Evolutionary conservation across 106 monocot genomes (phyloP), one percentile per base, ranked within the genome.

Genomic region (Iris macrosiphon): DNA sequence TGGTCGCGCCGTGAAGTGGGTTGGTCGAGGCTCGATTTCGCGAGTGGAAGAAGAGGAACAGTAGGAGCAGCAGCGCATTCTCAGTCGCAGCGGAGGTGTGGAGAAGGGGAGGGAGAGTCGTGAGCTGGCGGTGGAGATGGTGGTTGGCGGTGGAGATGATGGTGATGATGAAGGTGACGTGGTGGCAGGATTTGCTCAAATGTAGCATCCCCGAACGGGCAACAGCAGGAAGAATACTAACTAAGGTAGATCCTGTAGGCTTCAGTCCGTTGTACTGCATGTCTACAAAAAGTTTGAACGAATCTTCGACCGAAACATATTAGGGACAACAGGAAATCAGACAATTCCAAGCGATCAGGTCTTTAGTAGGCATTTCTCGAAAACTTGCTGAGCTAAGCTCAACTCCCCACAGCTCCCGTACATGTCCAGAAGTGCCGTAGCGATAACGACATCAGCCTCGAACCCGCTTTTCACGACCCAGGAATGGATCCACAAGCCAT

Each of bases 301-400:
- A 40, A 15, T 60, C 60, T 2, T 40, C 33, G 2, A 50, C 23
- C 18, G 42, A 47, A 6, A 51, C 49, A 38, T 69, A 39, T 40
- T 43, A 25, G 5, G 52, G 50, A 31, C 14, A 59, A 7, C 50
- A 52, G 1, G 51, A 37, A 13, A 60, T 49, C 51, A 69, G 42
- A 49, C 69, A 69, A 24, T 69, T 69, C 60, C 69, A 69, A 31
- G 60, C 34, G 11, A 61, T 50, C 30, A 61, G 28, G 33, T 69
- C 69, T 42, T 69, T 69, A 0, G 26, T 9, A 22, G 39, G 17
- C 60, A 69, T 69, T 32, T 50, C 50, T 37, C 32, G 40, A 61
- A 60, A 4, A 61, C 13, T 50, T 61, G 21, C n/a, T 61, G 52
- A 19, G 60, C 67, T 46, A 35, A 56, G 27, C 17, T 19, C 47